Evolutionary conservation across 495 filamentous ascomycete genomes (phyloP).

Genomic region (Penicillium riverlandense): DNA sequence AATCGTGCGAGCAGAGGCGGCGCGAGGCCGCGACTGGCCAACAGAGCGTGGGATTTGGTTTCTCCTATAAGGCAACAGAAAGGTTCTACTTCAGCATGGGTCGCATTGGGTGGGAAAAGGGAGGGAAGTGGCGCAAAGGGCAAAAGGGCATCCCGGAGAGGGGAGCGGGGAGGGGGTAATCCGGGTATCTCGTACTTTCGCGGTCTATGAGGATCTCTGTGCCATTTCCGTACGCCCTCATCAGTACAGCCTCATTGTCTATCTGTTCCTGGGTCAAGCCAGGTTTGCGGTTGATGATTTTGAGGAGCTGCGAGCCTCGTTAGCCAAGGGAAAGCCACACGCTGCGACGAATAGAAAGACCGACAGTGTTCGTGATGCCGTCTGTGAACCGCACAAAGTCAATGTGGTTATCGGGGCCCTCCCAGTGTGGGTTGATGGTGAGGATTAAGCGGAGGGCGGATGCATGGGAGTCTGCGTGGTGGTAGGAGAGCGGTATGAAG

Average conservation of each 20-base stretch:
- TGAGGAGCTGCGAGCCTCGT: conserved; percentile 53
- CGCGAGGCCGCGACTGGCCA: conserved; percentile 73
- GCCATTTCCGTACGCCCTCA: conserved; percentile 90
- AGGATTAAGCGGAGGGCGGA: conserved; percentile 75
- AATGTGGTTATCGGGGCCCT: conserved; percentile 62
- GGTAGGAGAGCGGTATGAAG: conserved; percentile 70
- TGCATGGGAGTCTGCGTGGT: conserved; percentile 61
- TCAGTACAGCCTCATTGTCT: conserved; percentile 80
- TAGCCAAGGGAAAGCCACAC: conserved; percentile 7
- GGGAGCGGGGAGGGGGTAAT: conserved; percentile 3
- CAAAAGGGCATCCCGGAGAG: conserved; percentile 7
- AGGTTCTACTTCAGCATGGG: conserved; percentile 30
- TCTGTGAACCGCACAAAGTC: conserved; percentile 91
- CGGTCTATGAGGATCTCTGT: conserved; percentile 96
- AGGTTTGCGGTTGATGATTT: conserved; percentile 74
- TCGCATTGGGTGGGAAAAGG: not conserved
- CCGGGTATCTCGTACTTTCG: conserved; percentile 59
- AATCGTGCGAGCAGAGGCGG: conserved; percentile 87
- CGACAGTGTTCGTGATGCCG: conserved; percentile 92
- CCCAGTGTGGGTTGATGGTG: conserved; percentile 78
- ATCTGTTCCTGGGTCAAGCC: conserved; percentile 70
- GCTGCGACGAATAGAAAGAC: conserved; percentile 16
- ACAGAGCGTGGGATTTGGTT: conserved; percentile 60
- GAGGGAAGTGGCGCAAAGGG: conserved; percentile 21
- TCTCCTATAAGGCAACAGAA: conserved; percentile 46